phyloP scores from a whole-genome alignment of 2,329 filamentous ascomycete genomes.

The Fusarium odoratissimum region DNA sequence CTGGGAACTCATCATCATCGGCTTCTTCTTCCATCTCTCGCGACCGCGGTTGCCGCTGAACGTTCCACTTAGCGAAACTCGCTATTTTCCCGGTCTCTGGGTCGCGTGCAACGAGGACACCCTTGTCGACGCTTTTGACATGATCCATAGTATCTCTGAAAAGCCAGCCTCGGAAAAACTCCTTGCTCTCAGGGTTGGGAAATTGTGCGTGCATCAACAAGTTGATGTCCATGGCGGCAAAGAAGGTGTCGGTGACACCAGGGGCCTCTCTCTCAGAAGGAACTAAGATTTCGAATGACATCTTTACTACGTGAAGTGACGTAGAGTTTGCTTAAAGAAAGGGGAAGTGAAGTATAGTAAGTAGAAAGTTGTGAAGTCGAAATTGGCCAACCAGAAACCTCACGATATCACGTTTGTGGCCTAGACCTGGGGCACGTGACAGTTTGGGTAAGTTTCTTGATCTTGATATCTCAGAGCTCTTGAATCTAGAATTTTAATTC shows the following conservation, averaged over 20 bases:
- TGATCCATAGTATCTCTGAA: slow-evolving; percentile 47
- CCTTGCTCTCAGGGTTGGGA: slow-evolving; percentile 48
- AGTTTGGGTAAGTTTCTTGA: background rate
- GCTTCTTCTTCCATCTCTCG: slow-evolving; percentile 29
- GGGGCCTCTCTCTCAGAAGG: slow-evolving; percentile 43
- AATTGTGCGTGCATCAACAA: slow-evolving; percentile 55
- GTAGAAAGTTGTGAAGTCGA: slow-evolving; percentile 8
- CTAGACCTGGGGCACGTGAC: slow-evolving; percentile 25
- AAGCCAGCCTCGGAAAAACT: slow-evolving; percentile 48
- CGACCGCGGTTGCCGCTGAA: slow-evolving; percentile 37
- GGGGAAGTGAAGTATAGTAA: background rate
- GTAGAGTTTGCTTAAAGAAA: background rate
- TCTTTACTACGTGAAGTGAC: slow-evolving; percentile 10
- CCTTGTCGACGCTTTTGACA: slow-evolving; percentile 42
- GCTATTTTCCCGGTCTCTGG: slow-evolving; percentile 44
- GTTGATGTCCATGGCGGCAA: slow-evolving; percentile 55
- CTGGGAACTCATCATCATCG: slow-evolving; percentile 47
- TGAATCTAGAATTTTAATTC: background rate
- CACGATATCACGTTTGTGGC: slow-evolving; percentile 19
- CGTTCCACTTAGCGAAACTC: slow-evolving; percentile 53
- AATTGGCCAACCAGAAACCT: slow-evolving; percentile 29
- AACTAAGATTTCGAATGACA: slow-evolving; percentile 45
- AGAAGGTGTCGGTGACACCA: slow-evolving; percentile 49
- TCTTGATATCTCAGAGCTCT: background rate
- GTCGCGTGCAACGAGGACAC: slow-evolving; percentile 52